Percentiles rank a stretch among this genome's conserved stretches.
phyloP scores from a whole-genome alignment of 2,329 filamentous ascomycete genomes.

The Fusarium equiseti region DNA sequence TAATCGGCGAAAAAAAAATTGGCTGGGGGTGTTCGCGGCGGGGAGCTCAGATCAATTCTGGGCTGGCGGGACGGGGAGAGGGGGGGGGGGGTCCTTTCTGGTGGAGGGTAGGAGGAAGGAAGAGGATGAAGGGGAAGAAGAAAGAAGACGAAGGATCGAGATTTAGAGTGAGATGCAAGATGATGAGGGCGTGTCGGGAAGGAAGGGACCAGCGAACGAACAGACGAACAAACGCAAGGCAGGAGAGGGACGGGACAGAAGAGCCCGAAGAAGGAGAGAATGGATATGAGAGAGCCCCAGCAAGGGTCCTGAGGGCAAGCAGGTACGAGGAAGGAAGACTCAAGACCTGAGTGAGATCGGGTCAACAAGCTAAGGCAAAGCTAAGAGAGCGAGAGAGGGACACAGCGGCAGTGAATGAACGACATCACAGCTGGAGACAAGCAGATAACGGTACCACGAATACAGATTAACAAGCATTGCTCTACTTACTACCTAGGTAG shows the following conservation, averaged over 20 bases:
- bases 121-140: slow-evolving; percentile 15
- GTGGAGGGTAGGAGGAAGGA: slow-evolving; percentile 16
- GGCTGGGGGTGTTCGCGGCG: slow-evolving; percentile 43
- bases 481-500: neutral
- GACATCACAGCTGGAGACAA: neutral
- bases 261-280: slow-evolving; percentile 8
- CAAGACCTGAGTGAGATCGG: neutral
- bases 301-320: slow-evolving; percentile 2
- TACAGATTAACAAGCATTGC: neutral
- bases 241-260: slow-evolving; percentile 10
- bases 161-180: slow-evolving; percentile 41
- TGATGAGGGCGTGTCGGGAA: slow-evolving; percentile 40
- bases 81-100: slow-evolving; percentile 7
- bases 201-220: neutral
- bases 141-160: slow-evolving; percentile 39
- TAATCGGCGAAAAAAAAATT: slow-evolving; percentile 41
- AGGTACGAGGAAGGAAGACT: slow-evolving; percentile 9
- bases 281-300: slow-evolving; percentile 14
- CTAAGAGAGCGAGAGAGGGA: slow-evolving; percentile 40
- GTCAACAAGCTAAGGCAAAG: slow-evolving; percentile 25
- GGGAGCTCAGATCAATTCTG: slow-evolving; percentile 47
- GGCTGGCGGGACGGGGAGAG: slow-evolving; percentile 22
- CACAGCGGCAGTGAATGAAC: slow-evolving; percentile 41
- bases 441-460: slow-evolving; percentile 4
- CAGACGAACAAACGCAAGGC: slow-evolving; percentile 4